These are phyloP conservation scores for Wolfiporia cocos DNA, from an alignment of 1,284 basidiomycete genomes.

Conservation along the genomic window DNA sequence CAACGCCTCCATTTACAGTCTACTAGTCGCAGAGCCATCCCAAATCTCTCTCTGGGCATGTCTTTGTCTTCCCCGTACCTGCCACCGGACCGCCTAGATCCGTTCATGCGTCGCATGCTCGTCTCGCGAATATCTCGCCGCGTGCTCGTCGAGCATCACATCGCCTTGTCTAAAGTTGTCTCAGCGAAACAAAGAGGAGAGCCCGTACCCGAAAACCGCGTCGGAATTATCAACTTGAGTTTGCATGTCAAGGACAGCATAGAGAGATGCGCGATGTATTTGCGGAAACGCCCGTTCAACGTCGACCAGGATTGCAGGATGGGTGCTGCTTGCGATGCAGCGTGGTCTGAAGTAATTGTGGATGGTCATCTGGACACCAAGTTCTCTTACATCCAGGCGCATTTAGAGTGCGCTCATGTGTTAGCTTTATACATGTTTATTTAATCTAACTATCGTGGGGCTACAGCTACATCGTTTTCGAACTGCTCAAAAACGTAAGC, in stretches of 20 bases:
- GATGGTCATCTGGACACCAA: constrained; percentile 70
- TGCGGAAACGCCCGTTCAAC: constrained; percentile 45
- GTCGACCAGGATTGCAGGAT: constrained; percentile 35
- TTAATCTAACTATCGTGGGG: not conserved
- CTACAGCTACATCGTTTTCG: constrained; percentile 79
- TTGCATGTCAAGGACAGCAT: constrained; percentile 69
- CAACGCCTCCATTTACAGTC: not conserved
- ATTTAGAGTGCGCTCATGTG: constrained; percentile 63
- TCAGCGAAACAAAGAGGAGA: constrained; percentile 28
- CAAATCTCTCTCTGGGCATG: constrained; percentile 69
- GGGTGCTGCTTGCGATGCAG: constrained; percentile 16
- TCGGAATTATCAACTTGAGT: constrained; percentile 83
- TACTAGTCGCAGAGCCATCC: constrained; percentile 67
- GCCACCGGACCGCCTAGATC: constrained; percentile 72
- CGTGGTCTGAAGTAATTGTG: constrained; percentile 63
- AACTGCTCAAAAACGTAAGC: constrained; percentile 78
- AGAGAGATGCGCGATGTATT: constrained; percentile 56
- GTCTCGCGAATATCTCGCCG: constrained; percentile 86
- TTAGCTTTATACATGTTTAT: not conserved
- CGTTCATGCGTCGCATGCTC: constrained; percentile 89
- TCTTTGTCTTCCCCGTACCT: constrained; percentile 77
- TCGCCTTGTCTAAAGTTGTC: constrained; percentile 68
- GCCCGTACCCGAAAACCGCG: constrained; percentile 48
- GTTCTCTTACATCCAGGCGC: constrained; percentile 86
- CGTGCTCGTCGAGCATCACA: constrained; percentile 86